Base-by-base conservation (phyloP, 2,329 filamentous ascomycete genomes). In the Hypoxylon sp. region DNA sequence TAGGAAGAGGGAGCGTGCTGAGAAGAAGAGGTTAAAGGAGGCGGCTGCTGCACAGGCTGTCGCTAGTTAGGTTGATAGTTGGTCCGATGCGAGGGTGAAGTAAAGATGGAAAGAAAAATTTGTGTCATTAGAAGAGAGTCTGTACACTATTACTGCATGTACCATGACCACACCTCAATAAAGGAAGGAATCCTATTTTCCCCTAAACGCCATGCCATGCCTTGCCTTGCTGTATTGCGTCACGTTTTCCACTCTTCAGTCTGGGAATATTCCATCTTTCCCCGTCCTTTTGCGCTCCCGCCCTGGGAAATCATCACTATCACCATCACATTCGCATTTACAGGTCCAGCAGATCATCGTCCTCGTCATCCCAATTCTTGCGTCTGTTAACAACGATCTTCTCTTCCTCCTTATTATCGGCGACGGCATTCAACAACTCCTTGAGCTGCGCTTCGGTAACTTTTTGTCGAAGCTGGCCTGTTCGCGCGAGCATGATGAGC, bases 371-470 rank as follows among this genome's bases (percentile, higher is more conserved):
- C 77, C 91, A 93, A 2, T 88, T 93, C 81, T 95, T 97, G 77
- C 94, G 87, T 76, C 94, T 86, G 75, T 86, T 92, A 63, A 97
- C 92, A 37, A 97, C 93, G 80, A 98, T 96, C 84, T 94, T 96
- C 79, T 93, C 89, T 80, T 93, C 88, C 81, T 90, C 87, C 81
- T 90, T 86, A 73, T 89, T 92, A 77, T 97, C 94, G 24, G 93
- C 91, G 66, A 98, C 88, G 14, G 94, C 93, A 70, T 90, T 92
- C 71, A 99, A 83, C 63, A 99, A 86, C 73, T 97, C 94, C 85
- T 98, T 98, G 76, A 99, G 86, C 84, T 98, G 94, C 53, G 91
- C 90, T 82, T 99, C 96, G 1, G 92, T 95, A 51, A 99, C 94
- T 80, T 97, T 97, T 69, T 89, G 84, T 60, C 93, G 86, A 75